Evolutionary conservation across 2,329 filamentous ascomycete species (phyloP).

Genomic region (Ophiostoma tasmaniense): DNA sequence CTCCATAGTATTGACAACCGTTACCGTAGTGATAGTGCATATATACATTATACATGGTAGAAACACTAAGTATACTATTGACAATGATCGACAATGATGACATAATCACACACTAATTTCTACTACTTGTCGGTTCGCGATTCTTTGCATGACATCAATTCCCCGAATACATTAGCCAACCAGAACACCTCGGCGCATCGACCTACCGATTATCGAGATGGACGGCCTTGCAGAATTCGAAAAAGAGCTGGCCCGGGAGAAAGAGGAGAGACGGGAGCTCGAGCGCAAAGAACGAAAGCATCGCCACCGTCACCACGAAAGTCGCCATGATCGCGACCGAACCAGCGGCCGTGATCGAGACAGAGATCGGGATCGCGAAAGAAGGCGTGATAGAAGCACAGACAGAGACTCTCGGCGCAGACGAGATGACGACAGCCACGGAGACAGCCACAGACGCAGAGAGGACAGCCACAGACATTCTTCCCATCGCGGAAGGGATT

Average conservation of each 20-base stretch:
- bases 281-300: slow-evolving; percentile 22
- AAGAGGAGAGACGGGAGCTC: slow-evolving; percentile 20
- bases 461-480: background rate
- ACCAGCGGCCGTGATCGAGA: background rate
- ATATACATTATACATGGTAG: background rate
- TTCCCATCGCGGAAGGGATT: background rate
- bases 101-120: background rate
- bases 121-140: background rate
- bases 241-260: slow-evolving; percentile 31
- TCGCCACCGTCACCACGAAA: slow-evolving; percentile 23
- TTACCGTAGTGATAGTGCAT: background rate
- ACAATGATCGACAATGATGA: background rate
- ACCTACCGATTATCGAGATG: slow-evolving; percentile 13
- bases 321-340: background rate
- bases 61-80: background rate
- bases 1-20: background rate
- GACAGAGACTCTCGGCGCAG: background rate
- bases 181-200: background rate
- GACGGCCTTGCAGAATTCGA: slow-evolving; percentile 30
- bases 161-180: background rate
- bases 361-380: slow-evolving; percentile 22
- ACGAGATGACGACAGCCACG: background rate
- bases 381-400: background rate
- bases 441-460: background rate
- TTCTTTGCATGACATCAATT: background rate